Evolutionary conservation across 2,329 filamentous ascomycete species (phyloP).

Genomic region (Epichloe glyceriae): DNA sequence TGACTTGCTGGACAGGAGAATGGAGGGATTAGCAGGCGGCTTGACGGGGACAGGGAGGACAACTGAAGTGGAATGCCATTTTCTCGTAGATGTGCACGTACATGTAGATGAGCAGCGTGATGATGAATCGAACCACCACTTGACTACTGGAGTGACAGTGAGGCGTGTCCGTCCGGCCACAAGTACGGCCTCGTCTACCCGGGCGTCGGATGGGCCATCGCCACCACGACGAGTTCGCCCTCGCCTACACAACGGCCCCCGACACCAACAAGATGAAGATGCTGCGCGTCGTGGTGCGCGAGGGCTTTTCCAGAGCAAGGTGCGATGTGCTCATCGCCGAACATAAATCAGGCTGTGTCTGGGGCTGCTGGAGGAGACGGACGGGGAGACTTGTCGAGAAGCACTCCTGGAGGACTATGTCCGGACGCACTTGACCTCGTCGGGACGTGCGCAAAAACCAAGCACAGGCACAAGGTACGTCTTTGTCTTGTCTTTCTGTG

Average conservation of each 20-base stretch:
- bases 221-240: too few species aligned
- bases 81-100: background rate
- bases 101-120: background rate
- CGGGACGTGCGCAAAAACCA: slow-evolving; percentile 41
- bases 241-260: slow-evolving; percentile 94
- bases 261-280: slow-evolving; percentile 75
- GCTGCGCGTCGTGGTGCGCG: slow-evolving; percentile 81
- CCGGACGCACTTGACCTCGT: slow-evolving; percentile 38
- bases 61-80: slow-evolving; percentile 12
- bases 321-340: slow-evolving; percentile 70
- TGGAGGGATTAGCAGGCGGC: slow-evolving; percentile 43
- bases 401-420: slow-evolving; percentile 58
- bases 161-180: too few species aligned
- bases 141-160: too few species aligned
- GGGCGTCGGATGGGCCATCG: too few species aligned
- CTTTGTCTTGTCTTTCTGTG: slow-evolving; percentile 5
- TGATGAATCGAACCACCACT: background rate
- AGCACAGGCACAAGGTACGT: slow-evolving; percentile 18
- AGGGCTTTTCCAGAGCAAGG: slow-evolving; percentile 75
- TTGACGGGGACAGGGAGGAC: slow-evolving; percentile 37
- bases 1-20: slow-evolving; percentile 41
- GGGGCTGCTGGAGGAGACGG: slow-evolving; percentile 58
- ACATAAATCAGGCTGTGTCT: slow-evolving; percentile 68
- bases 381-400: slow-evolving; percentile 56
- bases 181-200: too few species aligned